Evolutionary conservation across 805 yeast species (phyloP).

Genomic region (Zygosaccharomyces kombuchaensis): DNA sequence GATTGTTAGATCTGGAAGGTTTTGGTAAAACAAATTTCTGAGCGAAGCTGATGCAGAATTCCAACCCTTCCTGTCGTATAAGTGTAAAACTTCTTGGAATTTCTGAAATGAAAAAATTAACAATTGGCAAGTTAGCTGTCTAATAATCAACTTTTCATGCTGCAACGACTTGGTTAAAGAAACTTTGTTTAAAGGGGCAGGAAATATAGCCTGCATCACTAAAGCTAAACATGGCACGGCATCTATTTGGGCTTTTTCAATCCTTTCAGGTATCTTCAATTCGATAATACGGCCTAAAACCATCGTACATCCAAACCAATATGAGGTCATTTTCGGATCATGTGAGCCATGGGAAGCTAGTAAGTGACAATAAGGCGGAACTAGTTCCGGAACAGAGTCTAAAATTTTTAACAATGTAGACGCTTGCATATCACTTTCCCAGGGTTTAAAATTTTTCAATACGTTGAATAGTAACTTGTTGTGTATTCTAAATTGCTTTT

Average conservation of each 20-base stretch:
- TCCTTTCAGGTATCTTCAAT: slow-evolving; percentile 47
- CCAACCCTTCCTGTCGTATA: slow-evolving; percentile 43
- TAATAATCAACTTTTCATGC: slow-evolving; percentile 46
- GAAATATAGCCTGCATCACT: slow-evolving; percentile 56
- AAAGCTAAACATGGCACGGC: slow-evolving; percentile 35
- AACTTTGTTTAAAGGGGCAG: slow-evolving; percentile 56
- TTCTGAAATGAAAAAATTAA: slow-evolving; percentile 52
- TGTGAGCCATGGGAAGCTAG: slow-evolving; percentile 61
- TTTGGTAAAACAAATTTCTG: slow-evolving; percentile 32
- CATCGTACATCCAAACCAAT: slow-evolving; percentile 75
- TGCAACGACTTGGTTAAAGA: slow-evolving; percentile 57
- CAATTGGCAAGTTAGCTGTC: slow-evolving; percentile 61
- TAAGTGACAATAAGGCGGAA: slow-evolving; percentile 64
- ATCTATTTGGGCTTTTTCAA: slow-evolving; percentile 28
- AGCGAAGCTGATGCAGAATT: slow-evolving; percentile 33
- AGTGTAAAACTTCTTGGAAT: slow-evolving; percentile 38
- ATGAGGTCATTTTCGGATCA: slow-evolving; percentile 75
- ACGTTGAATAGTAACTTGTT: slow-evolving; percentile 65
- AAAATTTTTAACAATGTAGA: slow-evolving; percentile 51
- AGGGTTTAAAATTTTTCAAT: slow-evolving; percentile 66
- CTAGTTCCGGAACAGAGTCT: slow-evolving; percentile 56
- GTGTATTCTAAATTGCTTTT: slow-evolving; percentile 52
- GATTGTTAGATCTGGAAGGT: slow-evolving; percentile 48
- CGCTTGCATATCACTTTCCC: slow-evolving; percentile 68
- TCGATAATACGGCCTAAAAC: slow-evolving; percentile 57